Conservation (phyloP, 2,329 filamentous ascomycete species). For the Aspergillus quadricinctus region DNA sequence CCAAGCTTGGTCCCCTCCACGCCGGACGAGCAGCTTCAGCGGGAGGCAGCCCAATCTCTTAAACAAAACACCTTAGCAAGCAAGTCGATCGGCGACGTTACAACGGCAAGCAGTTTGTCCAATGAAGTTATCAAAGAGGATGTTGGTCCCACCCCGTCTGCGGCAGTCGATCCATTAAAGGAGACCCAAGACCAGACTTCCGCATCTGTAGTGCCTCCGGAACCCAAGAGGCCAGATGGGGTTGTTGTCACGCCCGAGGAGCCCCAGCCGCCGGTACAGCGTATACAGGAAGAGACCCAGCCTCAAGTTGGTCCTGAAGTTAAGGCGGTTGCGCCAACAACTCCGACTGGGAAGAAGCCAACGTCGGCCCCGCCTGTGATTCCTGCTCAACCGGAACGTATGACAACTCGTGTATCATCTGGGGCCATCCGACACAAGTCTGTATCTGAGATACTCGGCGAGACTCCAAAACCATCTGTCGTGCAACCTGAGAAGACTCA, state of each 20-base stretch:
- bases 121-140: slow-evolving; percentile 26
- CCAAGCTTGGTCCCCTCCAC: slow-evolving; percentile 42
- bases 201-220: slow-evolving; percentile 4
- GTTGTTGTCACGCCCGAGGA: slow-evolving; percentile 10
- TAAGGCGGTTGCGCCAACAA: slow-evolving; percentile 10
- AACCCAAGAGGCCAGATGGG: slow-evolving; percentile 11
- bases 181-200: slow-evolving; percentile 9
- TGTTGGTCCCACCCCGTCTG: slow-evolving; percentile 9
- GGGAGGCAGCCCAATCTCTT: slow-evolving; percentile 51
- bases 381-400: slow-evolving; percentile 48
- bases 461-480: slow-evolving; percentile 44
- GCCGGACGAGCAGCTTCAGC: slow-evolving; percentile 56
- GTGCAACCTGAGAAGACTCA: slow-evolving; percentile 33
- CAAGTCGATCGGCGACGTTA: slow-evolving; percentile 16
- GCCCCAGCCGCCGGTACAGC: slow-evolving; percentile 8
- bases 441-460: slow-evolving; percentile 67
- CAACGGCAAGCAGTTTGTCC: slow-evolving; percentile 11
- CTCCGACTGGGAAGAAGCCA: slow-evolving; percentile 24
- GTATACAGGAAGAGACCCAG: slow-evolving; percentile 10
- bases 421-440: slow-evolving; percentile 68
- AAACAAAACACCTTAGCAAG: slow-evolving; percentile 20
- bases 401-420: slow-evolving; percentile 66
- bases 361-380: slow-evolving; percentile 20
- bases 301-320: slow-evolving; percentile 8
- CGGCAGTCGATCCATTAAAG: slow-evolving; percentile 17